Conservation (phyloP, 2,329 filamentous ascomycete genomes). For the Exophiala lecanii-corni region DNA sequence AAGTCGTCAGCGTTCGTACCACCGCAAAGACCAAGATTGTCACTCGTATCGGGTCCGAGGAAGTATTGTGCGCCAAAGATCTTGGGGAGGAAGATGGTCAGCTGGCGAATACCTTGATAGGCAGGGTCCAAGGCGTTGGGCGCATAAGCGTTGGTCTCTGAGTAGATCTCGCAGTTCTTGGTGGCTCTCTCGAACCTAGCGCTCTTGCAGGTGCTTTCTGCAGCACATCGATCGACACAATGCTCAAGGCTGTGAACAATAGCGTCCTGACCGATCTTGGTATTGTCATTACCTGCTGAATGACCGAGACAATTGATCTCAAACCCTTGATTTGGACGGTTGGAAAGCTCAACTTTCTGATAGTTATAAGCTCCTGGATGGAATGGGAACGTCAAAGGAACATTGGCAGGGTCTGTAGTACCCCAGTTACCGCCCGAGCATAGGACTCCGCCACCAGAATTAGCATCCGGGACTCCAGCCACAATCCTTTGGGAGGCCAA, state of each 20-base stretch:
- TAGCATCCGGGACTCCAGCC: neutral
- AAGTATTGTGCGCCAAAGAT: slow-evolving; percentile 14
- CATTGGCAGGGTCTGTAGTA: slow-evolving; percentile 2
- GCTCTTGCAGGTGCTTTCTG: slow-evolving; percentile 1
- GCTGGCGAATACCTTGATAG: slow-evolving; percentile 4
- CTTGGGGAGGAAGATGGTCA: slow-evolving; percentile 5
- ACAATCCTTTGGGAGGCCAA: slow-evolving; percentile 1
- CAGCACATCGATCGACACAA: slow-evolving; percentile 9
- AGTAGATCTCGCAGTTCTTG: slow-evolving; percentile 3
- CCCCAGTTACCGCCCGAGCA: slow-evolving; percentile 8
- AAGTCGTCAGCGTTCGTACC: slow-evolving; percentile 9
- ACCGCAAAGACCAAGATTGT: slow-evolving; percentile 13
- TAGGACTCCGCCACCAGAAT: slow-evolving; percentile 1
- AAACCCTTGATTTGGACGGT: slow-evolving; percentile 6
- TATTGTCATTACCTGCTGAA: slow-evolving; percentile 2
- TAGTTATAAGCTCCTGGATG: slow-evolving; percentile 15
- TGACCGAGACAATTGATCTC: slow-evolving; percentile 14
- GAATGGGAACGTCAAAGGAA: slow-evolving; percentile 3
- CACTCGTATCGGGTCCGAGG: slow-evolving; percentile 1
- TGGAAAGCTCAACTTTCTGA: slow-evolving; percentile 13
- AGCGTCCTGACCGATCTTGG: neutral
- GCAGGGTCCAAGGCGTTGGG: slow-evolving; percentile 8
- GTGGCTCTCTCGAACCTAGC: slow-evolving; percentile 2
- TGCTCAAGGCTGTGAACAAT: slow-evolving; percentile 9
- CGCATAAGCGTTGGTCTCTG: neutral